Conservation (phyloP, 164 flowering plant species). For the Stephania yunnanensis region DNA sequence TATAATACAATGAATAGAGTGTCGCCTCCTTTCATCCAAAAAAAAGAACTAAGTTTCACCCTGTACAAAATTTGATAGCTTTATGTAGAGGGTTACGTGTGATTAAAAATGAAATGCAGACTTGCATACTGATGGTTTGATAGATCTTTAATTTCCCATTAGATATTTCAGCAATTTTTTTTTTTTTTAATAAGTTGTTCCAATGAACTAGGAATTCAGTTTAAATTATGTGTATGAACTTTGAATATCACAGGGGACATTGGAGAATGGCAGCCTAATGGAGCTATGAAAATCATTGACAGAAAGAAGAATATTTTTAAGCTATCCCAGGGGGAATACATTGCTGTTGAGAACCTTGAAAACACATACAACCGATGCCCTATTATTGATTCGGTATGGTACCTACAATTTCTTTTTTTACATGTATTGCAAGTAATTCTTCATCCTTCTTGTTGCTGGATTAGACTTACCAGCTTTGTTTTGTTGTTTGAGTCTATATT, state of each 20-base stretch:
- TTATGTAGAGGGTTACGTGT: too few species aligned
- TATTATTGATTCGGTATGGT: conserved; percentile 64
- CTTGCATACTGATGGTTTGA: too few species aligned
- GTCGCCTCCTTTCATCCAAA: too few species aligned
- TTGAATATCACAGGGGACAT: conserved; percentile 57
- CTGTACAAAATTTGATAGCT: too few species aligned
- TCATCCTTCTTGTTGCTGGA: background rate
- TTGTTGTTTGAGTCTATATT: background rate
- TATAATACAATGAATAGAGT: too few species aligned
- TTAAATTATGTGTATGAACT: background rate
- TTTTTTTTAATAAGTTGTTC: too few species aligned
- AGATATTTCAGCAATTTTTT: too few species aligned
- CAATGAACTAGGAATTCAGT: background rate
- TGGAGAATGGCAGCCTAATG: conserved; percentile 98
- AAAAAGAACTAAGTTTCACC: too few species aligned
- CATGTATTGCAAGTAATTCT: background rate
- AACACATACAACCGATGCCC: conserved; percentile 56
- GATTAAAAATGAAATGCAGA: too few species aligned
- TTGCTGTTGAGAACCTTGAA: conserved; percentile 95
- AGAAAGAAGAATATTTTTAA: conserved; percentile 97
- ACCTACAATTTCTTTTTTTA: background rate
- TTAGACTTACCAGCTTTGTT: background rate
- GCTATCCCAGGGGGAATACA: conserved; percentile 98
- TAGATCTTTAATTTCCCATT: too few species aligned
- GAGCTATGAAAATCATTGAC: conserved; percentile 94